Base-by-base conservation (phyloP, 768 basidiomycete genomes). In the Baorangia bicolor region DNA sequence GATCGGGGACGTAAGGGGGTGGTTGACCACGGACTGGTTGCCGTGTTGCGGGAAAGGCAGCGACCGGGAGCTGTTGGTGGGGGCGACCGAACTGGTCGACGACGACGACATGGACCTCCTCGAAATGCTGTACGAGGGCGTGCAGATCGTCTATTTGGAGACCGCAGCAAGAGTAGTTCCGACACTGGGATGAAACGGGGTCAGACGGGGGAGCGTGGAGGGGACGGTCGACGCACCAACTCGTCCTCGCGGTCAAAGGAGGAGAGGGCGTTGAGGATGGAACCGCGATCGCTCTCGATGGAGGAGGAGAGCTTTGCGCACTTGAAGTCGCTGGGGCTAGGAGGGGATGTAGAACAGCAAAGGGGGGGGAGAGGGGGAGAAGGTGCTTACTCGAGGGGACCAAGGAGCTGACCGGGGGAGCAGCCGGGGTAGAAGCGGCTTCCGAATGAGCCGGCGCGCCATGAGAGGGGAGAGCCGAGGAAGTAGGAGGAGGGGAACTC, bases 151-250 rank as follows among this genome's bases (percentile, higher is more conserved):
- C 78, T 18, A 92, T 80, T 59, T 86, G 81, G 48, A 89, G 74
- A 11, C 92, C 93, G 67, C 94, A 97, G 73, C 94, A 97, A 1
- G 86, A 85, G 75, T 94, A 97, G 69, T 96, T 87, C 60, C 88
- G 86, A 71, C 90, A 92, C 84, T 88, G 55, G 44, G 27, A 3
- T 9, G 25, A n/a, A 27, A 37, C 9, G 31, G 55, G 0, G 34
- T 59, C 47, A 42, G 56, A 9, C 9, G 48, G 18, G 9, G 13
- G 40, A 8, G 31, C 5, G 38, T 1, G 21, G 25, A 39, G 9
- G 44, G 2, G 2, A 2, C 0, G 28, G 23, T 23, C 7, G 11
- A 79, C 83, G 74, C 48, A 88, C 87, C 18, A 90, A 74, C 59
- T 92, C 90, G 58, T 86, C 87, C 64, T 90, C 87, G 47, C 81